These are phyloP conservation scores for Conidiobolus incongruus DNA, from an alignment of 371 early-diverging fungal genomes.

Conservation along the genomic window DNA sequence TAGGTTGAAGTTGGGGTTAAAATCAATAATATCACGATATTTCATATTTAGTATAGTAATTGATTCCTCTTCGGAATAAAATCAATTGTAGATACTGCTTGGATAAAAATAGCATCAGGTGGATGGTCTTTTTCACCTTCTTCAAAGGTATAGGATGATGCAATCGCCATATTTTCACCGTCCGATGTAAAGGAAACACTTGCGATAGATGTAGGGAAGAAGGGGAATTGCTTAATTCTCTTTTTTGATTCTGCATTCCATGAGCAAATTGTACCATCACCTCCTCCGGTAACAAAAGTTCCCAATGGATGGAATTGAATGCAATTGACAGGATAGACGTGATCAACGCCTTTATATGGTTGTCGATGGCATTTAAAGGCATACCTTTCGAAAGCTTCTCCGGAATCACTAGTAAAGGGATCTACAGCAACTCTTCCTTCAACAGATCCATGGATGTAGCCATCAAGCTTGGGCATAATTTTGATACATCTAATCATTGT, in stretches of 20 bases:
- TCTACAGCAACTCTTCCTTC: slow-evolving; percentile 91
- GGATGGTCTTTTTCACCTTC: slow-evolving; percentile 86
- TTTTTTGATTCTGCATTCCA: slow-evolving; percentile 89
- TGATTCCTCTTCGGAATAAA: no score
- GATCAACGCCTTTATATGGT: slow-evolving; percentile 44
- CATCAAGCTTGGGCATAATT: slow-evolving; percentile 57
- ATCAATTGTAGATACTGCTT: no score
- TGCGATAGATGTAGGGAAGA: slow-evolving; percentile 65
- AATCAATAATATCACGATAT: no score
- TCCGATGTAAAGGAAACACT: slow-evolving; percentile 57
- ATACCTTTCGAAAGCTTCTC: slow-evolving; percentile 50
- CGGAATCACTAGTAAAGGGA: slow-evolving; percentile 50
- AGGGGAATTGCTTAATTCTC: slow-evolving; percentile 51
- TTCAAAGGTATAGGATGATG: slow-evolving; percentile 80
- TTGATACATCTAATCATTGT: slow-evolving; percentile 59
- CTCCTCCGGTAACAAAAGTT: slow-evolving; percentile 89
- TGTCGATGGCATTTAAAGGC: slow-evolving; percentile 92
- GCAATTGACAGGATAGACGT: slow-evolving; percentile 85
- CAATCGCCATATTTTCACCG: slow-evolving; percentile 61
- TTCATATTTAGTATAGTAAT: no score
- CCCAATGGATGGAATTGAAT: slow-evolving; percentile 82
- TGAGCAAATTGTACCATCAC: slow-evolving; percentile 72
- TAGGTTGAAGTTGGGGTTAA: no score
- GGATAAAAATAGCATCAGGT: no score
- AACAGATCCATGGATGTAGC: slow-evolving; percentile 69